Percentiles rank a stretch among this genome's conserved stretches.
Evolutionary conservation across 2,329 filamentous ascomycete genomes (phyloP).

Genomic region (Geosmithia morbida): DNA sequence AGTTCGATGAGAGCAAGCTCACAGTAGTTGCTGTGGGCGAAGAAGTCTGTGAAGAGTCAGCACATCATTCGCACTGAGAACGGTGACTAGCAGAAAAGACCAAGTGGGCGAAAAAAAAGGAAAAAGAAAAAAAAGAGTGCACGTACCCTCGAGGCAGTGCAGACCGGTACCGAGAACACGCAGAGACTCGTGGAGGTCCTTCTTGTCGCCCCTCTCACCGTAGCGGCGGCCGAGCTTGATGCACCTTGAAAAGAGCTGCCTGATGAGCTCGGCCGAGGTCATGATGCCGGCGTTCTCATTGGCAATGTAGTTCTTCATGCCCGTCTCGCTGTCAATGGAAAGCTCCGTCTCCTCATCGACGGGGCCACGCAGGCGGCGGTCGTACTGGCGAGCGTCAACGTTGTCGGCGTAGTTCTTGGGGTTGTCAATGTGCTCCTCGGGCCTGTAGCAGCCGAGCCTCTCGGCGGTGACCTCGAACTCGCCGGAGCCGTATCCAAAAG

Average conservation of each 20-base stretch:
- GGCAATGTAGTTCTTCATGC: conserved; percentile 90
- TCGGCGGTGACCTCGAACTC: conserved; percentile 79
- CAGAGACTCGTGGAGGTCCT: conserved; percentile 77
- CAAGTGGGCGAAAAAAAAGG: too few relatives aligned
- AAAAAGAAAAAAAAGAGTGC: too few relatives aligned
- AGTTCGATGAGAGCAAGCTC: conserved; percentile 81
- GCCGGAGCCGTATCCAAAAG: conserved; percentile 69
- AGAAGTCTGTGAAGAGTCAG: conserved; percentile 45
- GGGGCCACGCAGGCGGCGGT: conserved; percentile 65
- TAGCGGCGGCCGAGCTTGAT: conserved; percentile 74
- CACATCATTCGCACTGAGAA: conserved; percentile 3
- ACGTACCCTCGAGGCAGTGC: conserved; percentile 67
- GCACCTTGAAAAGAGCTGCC: conserved; percentile 55
- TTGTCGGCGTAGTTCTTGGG: conserved; percentile 85
- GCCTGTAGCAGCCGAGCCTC: conserved; percentile 68
- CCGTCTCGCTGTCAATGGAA: conserved; percentile 58
- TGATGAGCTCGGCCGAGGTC: conserved; percentile 67
- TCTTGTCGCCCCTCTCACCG: conserved; percentile 35
- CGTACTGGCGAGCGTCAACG: conserved; percentile 68
- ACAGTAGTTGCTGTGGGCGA: conserved; percentile 86
- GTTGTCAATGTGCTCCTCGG: conserved; percentile 64
- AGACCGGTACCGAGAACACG: conserved; percentile 75
- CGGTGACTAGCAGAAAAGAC: too few relatives aligned
- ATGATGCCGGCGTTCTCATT: conserved; percentile 67
- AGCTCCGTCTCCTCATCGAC: conserved; percentile 70